Evolutionary conservation across 345 rosid species (phyloP).

Genomic region (Gossypium thurberi): DNA sequence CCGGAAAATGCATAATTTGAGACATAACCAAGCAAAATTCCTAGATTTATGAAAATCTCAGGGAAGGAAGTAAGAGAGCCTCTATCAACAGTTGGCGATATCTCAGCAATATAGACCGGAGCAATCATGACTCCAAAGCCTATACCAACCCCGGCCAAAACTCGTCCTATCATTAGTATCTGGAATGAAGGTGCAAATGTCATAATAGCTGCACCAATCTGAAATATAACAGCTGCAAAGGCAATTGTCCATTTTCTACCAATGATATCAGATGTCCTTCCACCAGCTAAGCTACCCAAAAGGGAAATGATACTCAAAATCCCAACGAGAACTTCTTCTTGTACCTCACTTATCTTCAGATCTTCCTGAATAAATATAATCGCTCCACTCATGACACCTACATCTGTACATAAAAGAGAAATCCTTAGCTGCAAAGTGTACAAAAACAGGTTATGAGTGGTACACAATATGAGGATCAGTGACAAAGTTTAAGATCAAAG

Average conservation of each 20-base stretch:
- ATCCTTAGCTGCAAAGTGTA: background rate
- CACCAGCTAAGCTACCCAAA: conserved; percentile 87
- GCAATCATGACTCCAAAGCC: conserved; percentile 91
- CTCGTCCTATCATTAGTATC: conserved; percentile 65
- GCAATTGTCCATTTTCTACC: conserved; percentile 97
- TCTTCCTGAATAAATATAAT: conserved; percentile 82
- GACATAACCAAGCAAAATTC: conserved; percentile 86
- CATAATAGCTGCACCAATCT: conserved; percentile 70
- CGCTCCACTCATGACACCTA: conserved; percentile 97
- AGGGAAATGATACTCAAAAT: conserved; percentile 71
- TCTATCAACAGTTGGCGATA: conserved; percentile 58
- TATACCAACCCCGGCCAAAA: conserved; percentile 75
- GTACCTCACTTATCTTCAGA: conserved; percentile 70
- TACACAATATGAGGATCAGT: background rate
- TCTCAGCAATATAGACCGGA: conserved; percentile 85
- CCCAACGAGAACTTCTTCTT: conserved; percentile 77
- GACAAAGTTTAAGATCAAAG: background rate
- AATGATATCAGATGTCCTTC: conserved; percentile 68
- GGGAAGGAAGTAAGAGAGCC: conserved; percentile 87
- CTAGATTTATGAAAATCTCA: conserved; percentile 73
- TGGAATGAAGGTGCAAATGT: conserved; percentile 69
- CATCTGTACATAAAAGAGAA: conserved; percentile 44
- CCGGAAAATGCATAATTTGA: conserved; percentile 79
- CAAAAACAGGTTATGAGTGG: background rate
- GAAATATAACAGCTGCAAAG: conserved; percentile 73